Percentiles rank a stretch among this genome's conserved stretches.
Evolutionary conservation across 306 rosid species (phyloP).

Genomic region (Delonix regia): DNA sequence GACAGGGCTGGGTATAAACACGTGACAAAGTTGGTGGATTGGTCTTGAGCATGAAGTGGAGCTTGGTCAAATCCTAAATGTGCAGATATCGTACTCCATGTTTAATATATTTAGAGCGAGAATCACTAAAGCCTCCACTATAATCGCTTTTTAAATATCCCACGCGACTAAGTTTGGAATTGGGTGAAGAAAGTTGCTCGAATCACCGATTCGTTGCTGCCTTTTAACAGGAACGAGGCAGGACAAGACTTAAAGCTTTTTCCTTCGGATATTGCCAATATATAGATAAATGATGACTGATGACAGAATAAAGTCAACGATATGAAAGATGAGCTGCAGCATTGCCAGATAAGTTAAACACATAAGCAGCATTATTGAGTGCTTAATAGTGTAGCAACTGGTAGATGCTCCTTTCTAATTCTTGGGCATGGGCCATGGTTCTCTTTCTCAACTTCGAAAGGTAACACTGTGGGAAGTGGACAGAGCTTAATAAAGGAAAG

Average conservation of each 20-base stretch:
- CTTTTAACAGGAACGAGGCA: neutral
- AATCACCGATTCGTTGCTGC: neutral
- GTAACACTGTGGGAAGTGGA: neutral
- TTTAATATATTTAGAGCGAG: neutral
- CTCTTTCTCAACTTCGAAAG: neutral
- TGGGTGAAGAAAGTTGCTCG: neutral
- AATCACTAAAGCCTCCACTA: neutral
- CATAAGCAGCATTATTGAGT: neutral
- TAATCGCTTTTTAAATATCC: neutral
- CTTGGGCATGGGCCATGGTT: neutral
- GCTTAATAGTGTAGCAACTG: neutral
- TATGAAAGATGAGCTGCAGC: neutral
- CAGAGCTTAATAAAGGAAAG: neutral
- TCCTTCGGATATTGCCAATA: neutral
- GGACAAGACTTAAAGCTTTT: neutral
- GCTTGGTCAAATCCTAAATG: conserved; percentile 34
- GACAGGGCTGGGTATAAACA: conserved; percentile 30
- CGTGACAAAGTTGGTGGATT: conserved; percentile 17
- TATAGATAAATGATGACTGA: neutral
- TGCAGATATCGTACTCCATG: conserved; percentile 12
- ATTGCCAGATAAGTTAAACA: neutral
- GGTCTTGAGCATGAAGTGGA: conserved; percentile 34
- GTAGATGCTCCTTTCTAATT: neutral
- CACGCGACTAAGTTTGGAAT: neutral
- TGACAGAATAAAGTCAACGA: neutral